Evolutionary conservation across 805 yeast genomes (phyloP), one percentile per base, ranked within the genome.

Genomic region (Diddensiella caesifluorescens): DNA sequence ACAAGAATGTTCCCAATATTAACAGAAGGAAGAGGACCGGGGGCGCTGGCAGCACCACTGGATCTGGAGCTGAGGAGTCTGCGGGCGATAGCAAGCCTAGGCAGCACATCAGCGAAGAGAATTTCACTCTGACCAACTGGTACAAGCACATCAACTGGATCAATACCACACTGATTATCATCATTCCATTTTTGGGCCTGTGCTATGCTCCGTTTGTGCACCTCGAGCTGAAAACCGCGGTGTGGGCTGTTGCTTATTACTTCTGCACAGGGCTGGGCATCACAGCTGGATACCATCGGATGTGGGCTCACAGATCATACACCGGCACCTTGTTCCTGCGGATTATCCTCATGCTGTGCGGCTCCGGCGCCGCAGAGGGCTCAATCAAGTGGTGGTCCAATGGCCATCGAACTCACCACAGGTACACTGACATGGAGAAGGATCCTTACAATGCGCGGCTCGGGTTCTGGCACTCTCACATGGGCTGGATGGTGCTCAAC

Each of bases 371-470:
- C 5, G 95, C 88, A 2, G 66, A 86, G 41, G 95, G 95, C 4
- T 73, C 85, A 2, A 76, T 80, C 9, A 71, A 80, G 55, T 74
- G 81, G 74, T 87, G 95, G 95, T 80, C 84, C 18, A 70, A 80
- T 12, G 71, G 84, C 35, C 97, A 89, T 67, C 69, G 95, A 46
- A 88, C 92, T 3, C 97, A 89, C 65, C 97, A 89, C 63, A 76
- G 90, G 45, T 84, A 74, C 61, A 80, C 92, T 32, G 95, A 89
- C 57, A 82, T 94, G 0, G 95, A 85, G 46, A 73, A 74, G 54
- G 97, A 89, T 61, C 97, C 97, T 1, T 87, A 85, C 63, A 79
- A 79, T 55, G 80, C 83, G 28, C 75, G 89, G 56, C 73, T 83
- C 45, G 96, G 97, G 0, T 72, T 87, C 53, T 63, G 74, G 54